A percentile compares a stretch with the other conserved stretches of the same genome.
phyloP scores from a whole-genome alignment of 257 asterid genomes.

The Penstemon davidsonii region DNA sequence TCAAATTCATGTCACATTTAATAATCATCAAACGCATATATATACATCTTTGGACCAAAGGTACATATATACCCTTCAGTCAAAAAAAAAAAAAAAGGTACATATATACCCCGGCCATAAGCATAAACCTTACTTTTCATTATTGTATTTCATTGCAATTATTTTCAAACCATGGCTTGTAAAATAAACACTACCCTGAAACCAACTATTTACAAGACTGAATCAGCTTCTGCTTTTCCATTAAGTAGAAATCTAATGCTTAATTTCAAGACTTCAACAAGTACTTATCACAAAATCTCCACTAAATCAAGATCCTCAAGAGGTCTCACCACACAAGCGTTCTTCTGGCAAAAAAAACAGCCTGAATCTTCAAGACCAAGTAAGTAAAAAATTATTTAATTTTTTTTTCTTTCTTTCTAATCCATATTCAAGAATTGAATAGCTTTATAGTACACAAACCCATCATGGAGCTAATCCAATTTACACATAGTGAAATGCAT shows the following conservation, averaged over 20 bases:
- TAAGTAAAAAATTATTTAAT: conserved; percentile 2
- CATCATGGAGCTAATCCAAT: too few species aligned
- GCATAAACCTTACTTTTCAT: not conserved
- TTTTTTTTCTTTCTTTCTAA: not conserved
- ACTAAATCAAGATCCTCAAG: conserved; percentile 23
- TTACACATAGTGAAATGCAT: too few species aligned
- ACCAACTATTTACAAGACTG: conserved; percentile 9
- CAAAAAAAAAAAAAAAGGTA: not conserved
- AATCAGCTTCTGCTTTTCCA: conserved; percentile 20
- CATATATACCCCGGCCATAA: not conserved
- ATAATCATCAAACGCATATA: too few species aligned
- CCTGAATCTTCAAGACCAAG: conserved; percentile 37
- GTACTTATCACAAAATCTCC: conserved; percentile 8
- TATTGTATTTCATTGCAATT: not conserved
- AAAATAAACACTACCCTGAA: conserved; percentile 26
- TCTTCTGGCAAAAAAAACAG: conserved; percentile 41
- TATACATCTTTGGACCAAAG: not conserved
- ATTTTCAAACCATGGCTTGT: conserved; percentile 30
- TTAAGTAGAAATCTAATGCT: conserved; percentile 9
- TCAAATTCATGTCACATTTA: too few species aligned
- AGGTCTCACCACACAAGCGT: conserved; percentile 34
- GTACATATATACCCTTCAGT: not conserved
- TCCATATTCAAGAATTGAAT: too few species aligned
- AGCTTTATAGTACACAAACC: too few species aligned
- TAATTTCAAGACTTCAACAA: conserved; percentile 28